Evolutionary conservation across 2,329 filamentous ascomycete species (phyloP).

Genomic region (Niveomyces coronatus): DNA sequence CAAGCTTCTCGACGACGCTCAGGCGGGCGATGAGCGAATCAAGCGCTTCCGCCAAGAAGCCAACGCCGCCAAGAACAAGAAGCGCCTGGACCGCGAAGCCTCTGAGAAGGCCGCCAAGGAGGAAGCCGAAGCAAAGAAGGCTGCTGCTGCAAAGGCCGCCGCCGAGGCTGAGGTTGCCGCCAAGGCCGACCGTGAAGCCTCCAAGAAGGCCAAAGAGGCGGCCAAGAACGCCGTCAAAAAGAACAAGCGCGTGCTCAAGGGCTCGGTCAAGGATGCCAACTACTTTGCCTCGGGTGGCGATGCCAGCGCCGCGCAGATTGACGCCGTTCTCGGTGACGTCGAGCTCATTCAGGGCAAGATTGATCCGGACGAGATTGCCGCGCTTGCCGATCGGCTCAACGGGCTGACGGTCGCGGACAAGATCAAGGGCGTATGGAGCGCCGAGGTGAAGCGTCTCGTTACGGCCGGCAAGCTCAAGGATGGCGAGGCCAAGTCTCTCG

Average conservation of each 20-base stretch:
- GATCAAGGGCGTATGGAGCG: constrained; percentile 76
- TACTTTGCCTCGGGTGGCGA: constrained; percentile 76
- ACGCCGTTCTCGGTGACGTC: constrained; percentile 73
- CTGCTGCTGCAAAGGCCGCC: constrained; percentile 67
- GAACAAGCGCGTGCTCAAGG: constrained; percentile 97
- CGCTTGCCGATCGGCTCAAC: constrained; percentile 69
- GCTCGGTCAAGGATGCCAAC: constrained; percentile 92
- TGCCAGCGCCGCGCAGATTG: constrained; percentile 65
- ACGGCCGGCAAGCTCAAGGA: constrained; percentile 78
- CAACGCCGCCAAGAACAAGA: constrained; percentile 93
- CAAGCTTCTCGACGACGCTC: constrained; percentile 77
- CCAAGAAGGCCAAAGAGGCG: constrained; percentile 96
- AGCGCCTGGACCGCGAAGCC: constrained; percentile 79
- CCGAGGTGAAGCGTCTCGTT: constrained; percentile 68
- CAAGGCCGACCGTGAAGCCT: constrained; percentile 71
- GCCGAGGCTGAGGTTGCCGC: constrained; percentile 80
- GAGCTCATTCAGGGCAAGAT: constrained; percentile 82
- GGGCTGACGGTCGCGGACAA: constrained; percentile 68
- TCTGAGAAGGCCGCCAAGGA: constrained; percentile 81
- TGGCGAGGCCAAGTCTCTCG: constrained; percentile 62
- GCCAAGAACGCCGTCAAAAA: constrained; percentile 99
- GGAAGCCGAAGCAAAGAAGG: constrained; percentile 74
- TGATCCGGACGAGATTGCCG: constrained; percentile 81
- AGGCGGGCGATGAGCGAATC: constrained; percentile 84
- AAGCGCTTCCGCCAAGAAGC: constrained; percentile 93